Conservation (phyloP, 2,329 filamentous ascomycete species). For the Ceratocystiopsis minuta region DNA sequence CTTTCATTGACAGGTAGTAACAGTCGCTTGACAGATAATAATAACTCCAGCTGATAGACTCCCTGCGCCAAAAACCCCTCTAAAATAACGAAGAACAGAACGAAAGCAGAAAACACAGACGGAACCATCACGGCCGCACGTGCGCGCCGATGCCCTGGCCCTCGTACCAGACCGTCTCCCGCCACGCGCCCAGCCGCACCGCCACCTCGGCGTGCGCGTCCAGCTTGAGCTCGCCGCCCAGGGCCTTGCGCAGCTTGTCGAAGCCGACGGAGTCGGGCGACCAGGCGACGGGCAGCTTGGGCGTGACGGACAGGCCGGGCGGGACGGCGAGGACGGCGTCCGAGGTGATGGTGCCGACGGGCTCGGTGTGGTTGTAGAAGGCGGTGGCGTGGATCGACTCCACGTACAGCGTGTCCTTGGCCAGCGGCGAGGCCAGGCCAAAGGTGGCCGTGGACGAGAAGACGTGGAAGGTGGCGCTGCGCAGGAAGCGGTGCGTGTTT, state of each 20-base stretch:
- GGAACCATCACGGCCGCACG: slow-evolving; percentile 31
- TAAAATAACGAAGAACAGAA: background rate
- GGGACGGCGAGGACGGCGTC: slow-evolving; percentile 56
- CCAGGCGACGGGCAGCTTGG: slow-evolving; percentile 69
- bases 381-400: slow-evolving; percentile 71
- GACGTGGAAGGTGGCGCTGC: slow-evolving; percentile 71
- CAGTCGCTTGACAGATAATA: no score
- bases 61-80: no score
- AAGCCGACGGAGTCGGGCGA: slow-evolving; percentile 62
- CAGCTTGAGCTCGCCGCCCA: slow-evolving; percentile 64
- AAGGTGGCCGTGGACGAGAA: slow-evolving; percentile 77
- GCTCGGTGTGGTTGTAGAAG: slow-evolving; percentile 63
- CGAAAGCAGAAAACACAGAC: background rate
- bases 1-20: no score
- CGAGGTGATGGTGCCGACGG: slow-evolving; percentile 62
- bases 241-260: slow-evolving; percentile 57
- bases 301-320: slow-evolving; percentile 54
- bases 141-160: slow-evolving; percentile 54
- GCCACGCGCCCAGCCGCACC: slow-evolving; percentile 58
- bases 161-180: slow-evolving; percentile 50
- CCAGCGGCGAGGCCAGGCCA: slow-evolving; percentile 60
- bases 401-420: slow-evolving; percentile 54
- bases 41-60: no score
- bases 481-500: slow-evolving; percentile 44
- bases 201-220: slow-evolving; percentile 62